phyloP scores from a whole-genome alignment of 2,329 filamentous ascomycete species.

The Bertia moriformis region DNA sequence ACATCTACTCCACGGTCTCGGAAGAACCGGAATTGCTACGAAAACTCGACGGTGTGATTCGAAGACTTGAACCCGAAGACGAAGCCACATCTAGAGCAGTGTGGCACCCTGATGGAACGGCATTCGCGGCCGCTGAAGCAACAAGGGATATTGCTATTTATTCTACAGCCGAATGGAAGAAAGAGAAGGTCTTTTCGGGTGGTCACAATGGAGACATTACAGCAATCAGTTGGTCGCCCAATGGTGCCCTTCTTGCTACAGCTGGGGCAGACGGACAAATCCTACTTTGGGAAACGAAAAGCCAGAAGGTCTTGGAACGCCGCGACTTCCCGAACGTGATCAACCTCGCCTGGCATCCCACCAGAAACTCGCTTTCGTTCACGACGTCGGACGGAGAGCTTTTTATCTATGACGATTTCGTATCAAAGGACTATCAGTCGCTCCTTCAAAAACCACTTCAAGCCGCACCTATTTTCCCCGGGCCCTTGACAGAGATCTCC shows the following conservation, averaged over 20 bases:
- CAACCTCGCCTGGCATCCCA: constrained; percentile 81
- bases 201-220: constrained; percentile 77
- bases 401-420: constrained; percentile 68
- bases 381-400: constrained; percentile 86
- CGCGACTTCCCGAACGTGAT: constrained; percentile 73
- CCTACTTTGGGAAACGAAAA: constrained; percentile 77
- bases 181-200: constrained; percentile 63
- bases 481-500: constrained; percentile 60
- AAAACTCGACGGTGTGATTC: constrained; percentile 76
- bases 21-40: constrained; percentile 69
- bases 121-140: constrained; percentile 73
- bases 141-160: constrained; percentile 74
- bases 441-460: constrained; percentile 47
- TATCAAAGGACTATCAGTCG: constrained; percentile 39
- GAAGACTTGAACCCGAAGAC: constrained; percentile 59
- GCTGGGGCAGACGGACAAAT: constrained; percentile 56
- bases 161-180: constrained; percentile 80
- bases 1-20: constrained; percentile 70
- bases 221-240: constrained; percentile 82
- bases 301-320: constrained; percentile 65
- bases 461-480: constrained; percentile 73
- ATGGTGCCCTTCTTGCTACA: constrained; percentile 71
- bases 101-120: constrained; percentile 91
- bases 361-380: constrained; percentile 76
- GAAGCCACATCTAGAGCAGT: constrained; percentile 61